Evolutionary conservation across 371 early-diverging fungal species (phyloP).

Genomic region (Rhizopus microsporus): DNA sequence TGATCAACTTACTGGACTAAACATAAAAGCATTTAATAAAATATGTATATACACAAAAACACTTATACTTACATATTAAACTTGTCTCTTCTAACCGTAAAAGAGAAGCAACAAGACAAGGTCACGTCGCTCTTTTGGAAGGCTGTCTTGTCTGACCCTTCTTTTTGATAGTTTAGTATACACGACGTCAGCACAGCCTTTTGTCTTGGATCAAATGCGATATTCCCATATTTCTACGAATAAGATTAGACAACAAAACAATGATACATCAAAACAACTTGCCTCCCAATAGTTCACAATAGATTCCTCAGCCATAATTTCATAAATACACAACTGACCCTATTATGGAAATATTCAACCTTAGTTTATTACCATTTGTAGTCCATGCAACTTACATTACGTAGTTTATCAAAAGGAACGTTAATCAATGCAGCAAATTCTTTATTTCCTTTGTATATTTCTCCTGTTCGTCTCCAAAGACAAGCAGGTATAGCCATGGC

Average conservation of each 20-base stretch:
- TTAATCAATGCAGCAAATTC: slow-evolving; percentile 90
- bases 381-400: slow-evolving; percentile 52
- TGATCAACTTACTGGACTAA: slow-evolving; percentile 27
- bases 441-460: slow-evolving; percentile 93
- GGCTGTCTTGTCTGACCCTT: slow-evolving; percentile 15
- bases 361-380: neutral
- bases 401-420: slow-evolving; percentile 73
- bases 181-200: slow-evolving; percentile 90
- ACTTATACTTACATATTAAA: slow-evolving; percentile 64
- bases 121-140: slow-evolving; percentile 32
- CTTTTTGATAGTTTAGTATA: slow-evolving; percentile 39
- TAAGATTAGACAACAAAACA: neutral
- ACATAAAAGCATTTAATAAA: slow-evolving; percentile 4
- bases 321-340: slow-evolving; percentile 82
- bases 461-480: slow-evolving; percentile 94
- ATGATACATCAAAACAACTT: slow-evolving; percentile 7
- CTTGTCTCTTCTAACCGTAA: slow-evolving; percentile 86
- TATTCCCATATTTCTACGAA: slow-evolving; percentile 83
- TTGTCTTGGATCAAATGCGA: slow-evolving; percentile 90
- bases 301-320: slow-evolving; percentile 85
- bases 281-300: slow-evolving; percentile 84
- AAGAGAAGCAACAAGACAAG: slow-evolving; percentile 83
- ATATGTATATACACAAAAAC: neutral
- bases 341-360: slow-evolving; percentile 11
- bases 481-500: slow-evolving; percentile 95